Conservation (phyloP, 2,329 filamentous ascomycete genomes). For the Ophiostoma novo-ulmi region DNA sequence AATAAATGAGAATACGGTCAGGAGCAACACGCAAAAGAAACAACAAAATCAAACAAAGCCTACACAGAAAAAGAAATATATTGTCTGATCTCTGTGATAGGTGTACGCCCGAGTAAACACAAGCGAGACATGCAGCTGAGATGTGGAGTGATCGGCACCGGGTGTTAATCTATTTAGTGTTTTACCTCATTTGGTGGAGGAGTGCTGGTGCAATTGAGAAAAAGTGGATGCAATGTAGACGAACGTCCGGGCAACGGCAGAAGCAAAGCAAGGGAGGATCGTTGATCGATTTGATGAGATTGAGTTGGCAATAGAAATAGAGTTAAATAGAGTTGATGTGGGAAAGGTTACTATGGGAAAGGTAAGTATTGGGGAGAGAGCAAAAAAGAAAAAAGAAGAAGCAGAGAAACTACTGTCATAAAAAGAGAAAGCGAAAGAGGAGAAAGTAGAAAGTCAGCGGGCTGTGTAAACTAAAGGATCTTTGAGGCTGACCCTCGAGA, state of each 20-base stretch:
- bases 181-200: background rate
- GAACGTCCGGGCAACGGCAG: background rate
- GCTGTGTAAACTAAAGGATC: background rate
- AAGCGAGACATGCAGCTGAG: constrained; percentile 9
- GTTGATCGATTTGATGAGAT: constrained; percentile 4
- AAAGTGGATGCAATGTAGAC: constrained; percentile 5
- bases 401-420: background rate
- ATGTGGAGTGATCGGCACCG: constrained; percentile 10
- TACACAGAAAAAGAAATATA: background rate
- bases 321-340: background rate
- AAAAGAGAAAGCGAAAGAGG: background rate
- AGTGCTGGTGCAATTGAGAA: background rate
- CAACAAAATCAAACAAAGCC: background rate
- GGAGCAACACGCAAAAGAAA: background rate
- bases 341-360: background rate
- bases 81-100: background rate
- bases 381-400: background rate
- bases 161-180: constrained; percentile 12
- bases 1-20: background rate
- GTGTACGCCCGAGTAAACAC: background rate
- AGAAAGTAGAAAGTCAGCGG: background rate
- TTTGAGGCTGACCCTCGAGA: background rate
- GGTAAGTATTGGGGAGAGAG: background rate
- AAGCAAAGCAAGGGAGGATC: background rate
- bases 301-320: background rate